Percentiles rank a stretch among this genome's conserved stretches.
Evolutionary conservation across 768 basidiomycete genomes (phyloP).

Genomic region (Amanita subjunquillea): DNA sequence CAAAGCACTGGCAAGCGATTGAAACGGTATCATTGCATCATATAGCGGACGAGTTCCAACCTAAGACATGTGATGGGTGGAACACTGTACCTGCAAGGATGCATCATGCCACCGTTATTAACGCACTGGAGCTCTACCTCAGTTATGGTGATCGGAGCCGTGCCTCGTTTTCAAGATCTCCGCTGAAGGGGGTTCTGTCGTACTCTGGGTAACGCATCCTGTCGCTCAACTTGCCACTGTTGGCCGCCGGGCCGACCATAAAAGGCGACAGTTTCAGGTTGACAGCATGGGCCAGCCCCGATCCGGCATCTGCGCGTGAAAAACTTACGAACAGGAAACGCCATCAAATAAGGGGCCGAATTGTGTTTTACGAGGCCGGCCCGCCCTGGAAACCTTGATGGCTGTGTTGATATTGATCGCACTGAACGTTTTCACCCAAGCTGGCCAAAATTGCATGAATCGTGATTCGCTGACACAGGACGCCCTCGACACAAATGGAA

Average conservation of each 20-base stretch:
- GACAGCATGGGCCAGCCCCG: not conserved
- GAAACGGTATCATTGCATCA: no score
- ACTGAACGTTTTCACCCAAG: not conserved
- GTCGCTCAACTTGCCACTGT: no score
- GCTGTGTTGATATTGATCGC: slow-evolving; percentile 2
- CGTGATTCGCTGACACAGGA: not conserved
- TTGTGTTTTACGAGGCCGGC: not conserved
- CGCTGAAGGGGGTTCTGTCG: not conserved
- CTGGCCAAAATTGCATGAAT: not conserved
- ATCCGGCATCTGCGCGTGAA: not conserved
- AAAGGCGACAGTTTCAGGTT: not conserved
- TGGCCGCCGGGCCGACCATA: no score
- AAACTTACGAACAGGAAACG: not conserved
- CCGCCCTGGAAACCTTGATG: not conserved
- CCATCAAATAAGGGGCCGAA: not conserved
- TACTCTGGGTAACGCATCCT: not conserved
- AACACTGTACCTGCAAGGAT: no score
- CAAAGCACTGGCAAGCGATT: no score
- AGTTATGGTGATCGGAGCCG: no score
- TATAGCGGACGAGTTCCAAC: no score
- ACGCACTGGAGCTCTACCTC: no score
- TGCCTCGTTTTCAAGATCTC: not conserved
- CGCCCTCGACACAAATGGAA: not conserved
- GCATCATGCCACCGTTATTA: no score
- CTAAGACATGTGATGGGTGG: no score